A percentile compares a stretch with the other conserved stretches of the same genome.
phyloP scores from a whole-genome alignment of 176 grass and related monocot genomes.

The Panicum miliaceum region DNA sequence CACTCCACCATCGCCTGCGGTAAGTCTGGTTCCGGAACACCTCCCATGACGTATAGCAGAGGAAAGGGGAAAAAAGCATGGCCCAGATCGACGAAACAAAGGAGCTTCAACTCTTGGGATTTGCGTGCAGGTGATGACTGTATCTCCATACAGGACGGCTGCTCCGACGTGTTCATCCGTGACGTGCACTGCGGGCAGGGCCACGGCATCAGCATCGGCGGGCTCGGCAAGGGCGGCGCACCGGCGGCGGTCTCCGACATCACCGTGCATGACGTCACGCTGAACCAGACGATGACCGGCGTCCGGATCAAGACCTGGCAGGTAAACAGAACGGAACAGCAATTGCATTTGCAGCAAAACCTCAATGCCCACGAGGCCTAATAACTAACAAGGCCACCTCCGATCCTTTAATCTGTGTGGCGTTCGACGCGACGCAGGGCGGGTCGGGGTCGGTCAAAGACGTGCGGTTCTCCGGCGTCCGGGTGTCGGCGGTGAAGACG shows the following conservation, averaged over 20 bases:
- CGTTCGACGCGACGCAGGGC: conserved; percentile 51
- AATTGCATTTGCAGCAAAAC: neutral
- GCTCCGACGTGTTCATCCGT: conserved; percentile 55
- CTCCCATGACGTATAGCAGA: neutral
- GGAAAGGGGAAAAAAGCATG: no score
- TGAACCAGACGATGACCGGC: conserved; percentile 50
- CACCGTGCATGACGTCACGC: conserved; percentile 49
- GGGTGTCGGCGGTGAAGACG: conserved; percentile 51
- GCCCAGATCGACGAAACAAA: no score
- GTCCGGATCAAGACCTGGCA: conserved; percentile 86
- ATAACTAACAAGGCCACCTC: neutral
- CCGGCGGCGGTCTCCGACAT: conserved; percentile 51
- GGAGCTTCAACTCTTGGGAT: neutral
- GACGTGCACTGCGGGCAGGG: conserved; percentile 63
- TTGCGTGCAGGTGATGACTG: conserved; percentile 75
- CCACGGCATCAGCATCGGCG: conserved; percentile 80
- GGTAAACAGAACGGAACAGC: conserved; percentile 29
- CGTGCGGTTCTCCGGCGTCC: conserved; percentile 53
- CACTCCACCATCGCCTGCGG: conserved; percentile 54
- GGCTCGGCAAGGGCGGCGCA: conserved; percentile 59
- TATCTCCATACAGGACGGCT: conserved; percentile 74
- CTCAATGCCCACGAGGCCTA: neutral
- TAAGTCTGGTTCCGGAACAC: neutral
- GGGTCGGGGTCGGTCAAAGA: conserved; percentile 58
- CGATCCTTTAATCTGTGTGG: no score